Evolutionary conservation across 306 rosid species (phyloP).

Genomic region (Lathyrus oleraceus): DNA sequence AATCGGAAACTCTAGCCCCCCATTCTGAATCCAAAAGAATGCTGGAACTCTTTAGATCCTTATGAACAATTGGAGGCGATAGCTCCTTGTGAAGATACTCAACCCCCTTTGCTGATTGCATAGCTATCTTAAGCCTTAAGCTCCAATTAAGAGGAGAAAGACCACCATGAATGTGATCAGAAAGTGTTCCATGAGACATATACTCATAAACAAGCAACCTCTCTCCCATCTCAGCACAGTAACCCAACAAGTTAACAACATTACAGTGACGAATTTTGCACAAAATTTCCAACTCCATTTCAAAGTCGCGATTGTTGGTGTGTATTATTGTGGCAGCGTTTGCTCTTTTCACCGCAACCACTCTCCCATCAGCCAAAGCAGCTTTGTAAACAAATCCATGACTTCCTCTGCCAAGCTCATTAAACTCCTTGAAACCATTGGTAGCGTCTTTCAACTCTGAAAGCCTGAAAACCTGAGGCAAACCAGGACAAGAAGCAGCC

Average conservation of each 20-base stretch:
- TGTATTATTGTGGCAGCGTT: constrained; percentile 94
- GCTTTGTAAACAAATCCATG: constrained; percentile 97
- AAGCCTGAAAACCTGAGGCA: constrained; percentile 87
- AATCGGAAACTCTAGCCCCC: constrained; percentile 80
- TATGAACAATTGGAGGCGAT: constrained; percentile 71
- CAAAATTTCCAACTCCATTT: constrained; percentile 80
- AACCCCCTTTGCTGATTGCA: constrained; percentile 84
- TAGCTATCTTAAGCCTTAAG: constrained; percentile 64
- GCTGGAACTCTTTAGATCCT: constrained; percentile 72
- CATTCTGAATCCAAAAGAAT: constrained; percentile 84
- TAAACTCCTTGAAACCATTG: constrained; percentile 92
- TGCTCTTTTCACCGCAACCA: constrained; percentile 89
- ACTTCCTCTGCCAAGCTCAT: constrained; percentile 90
- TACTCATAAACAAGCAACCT: constrained; percentile 87
- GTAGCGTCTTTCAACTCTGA: constrained; percentile 93
- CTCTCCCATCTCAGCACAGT: constrained; percentile 96
- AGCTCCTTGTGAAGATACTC: constrained; percentile 84
- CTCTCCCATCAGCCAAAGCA: constrained; percentile 65
- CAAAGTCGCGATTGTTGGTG: constrained; percentile 78
- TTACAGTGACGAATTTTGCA: constrained; percentile 76
- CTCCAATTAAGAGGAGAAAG: constrained; percentile 83
- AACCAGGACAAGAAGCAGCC: constrained; percentile 62
- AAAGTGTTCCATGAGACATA: constrained; percentile 91
- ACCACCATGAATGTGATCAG: constrained; percentile 89
- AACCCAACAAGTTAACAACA: constrained; percentile 84